phyloP scores from a whole-genome alignment of 1,139 yeast genomes.

The Zhuliangozyma parablackwelliae region DNA sequence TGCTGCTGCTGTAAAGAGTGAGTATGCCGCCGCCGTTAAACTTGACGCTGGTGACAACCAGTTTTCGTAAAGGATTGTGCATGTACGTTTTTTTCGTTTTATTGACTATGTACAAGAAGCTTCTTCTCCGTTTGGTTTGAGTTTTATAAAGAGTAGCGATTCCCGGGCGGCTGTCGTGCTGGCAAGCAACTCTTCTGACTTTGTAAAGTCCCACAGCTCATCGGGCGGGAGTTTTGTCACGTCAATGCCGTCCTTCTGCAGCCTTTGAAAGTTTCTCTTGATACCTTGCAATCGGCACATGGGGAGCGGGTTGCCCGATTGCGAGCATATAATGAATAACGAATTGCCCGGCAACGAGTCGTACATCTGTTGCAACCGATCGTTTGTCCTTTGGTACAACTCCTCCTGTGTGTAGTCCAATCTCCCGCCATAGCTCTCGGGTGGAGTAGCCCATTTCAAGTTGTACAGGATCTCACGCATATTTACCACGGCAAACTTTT shows the following conservation, averaged over 20 bases:
- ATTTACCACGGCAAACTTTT: constrained; percentile 50
- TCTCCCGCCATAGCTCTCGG: constrained; percentile 18
- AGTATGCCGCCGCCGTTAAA: no score
- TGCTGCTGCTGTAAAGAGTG: no score
- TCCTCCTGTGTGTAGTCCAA: constrained; percentile 12
- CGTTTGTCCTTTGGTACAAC: constrained; percentile 31
- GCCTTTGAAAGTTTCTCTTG: constrained; percentile 17
- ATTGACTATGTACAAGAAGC: no score
- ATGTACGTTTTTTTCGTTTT: no score
- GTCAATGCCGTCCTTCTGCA: constrained; percentile 34
- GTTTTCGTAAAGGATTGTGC: no score
- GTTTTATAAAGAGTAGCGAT: constrained; percentile 49
- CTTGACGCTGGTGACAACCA: no score
- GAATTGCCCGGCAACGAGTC: constrained; percentile 54
- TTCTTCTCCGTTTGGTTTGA: constrained; percentile 22
- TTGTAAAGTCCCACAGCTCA: constrained; percentile 49
- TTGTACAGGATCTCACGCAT: constrained; percentile 57
- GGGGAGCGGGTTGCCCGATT: constrained; percentile 56
- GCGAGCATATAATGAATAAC: constrained; percentile 57
- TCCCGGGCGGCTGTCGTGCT: constrained; percentile 50
- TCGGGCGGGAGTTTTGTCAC: constrained; percentile 40
- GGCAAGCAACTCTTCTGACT: constrained; percentile 34
- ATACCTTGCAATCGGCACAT: constrained; percentile 45
- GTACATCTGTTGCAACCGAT: constrained; percentile 47
- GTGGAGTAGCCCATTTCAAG: constrained; percentile 19